Conservation (phyloP, 768 basidiomycete species). For the Termitomyces sp. region DNA sequence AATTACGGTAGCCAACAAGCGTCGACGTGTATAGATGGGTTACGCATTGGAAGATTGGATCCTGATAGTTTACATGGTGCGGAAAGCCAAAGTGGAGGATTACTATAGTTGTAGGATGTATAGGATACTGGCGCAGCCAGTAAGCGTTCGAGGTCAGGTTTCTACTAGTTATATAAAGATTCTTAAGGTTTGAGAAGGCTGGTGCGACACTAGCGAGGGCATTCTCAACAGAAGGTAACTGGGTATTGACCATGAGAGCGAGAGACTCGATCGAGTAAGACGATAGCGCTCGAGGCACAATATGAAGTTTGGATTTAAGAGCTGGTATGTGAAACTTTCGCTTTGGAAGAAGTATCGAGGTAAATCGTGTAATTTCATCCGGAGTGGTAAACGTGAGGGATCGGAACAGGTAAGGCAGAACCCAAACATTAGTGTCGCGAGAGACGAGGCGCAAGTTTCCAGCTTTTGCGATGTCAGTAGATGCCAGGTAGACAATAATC, state of each 20-base stretch:
- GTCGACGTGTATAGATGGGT: conserved; percentile 31
- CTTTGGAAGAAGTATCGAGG: conserved; percentile 26
- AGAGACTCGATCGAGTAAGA: conserved; percentile 27
- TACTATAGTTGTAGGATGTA: conserved; percentile 24
- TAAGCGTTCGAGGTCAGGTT: conserved; percentile 29
- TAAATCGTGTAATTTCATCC: conserved; percentile 24
- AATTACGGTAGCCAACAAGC: conserved; percentile 23
- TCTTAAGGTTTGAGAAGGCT: conserved; percentile 23
- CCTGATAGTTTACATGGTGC: conserved; percentile 26
- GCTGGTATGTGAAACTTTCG: conserved; percentile 21
- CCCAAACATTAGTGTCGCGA: conserved; percentile 27
- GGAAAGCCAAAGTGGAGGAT: conserved; percentile 30
- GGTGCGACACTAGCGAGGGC: conserved; percentile 27
- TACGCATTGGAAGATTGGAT: conserved; percentile 27
- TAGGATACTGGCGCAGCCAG: conserved; percentile 28
- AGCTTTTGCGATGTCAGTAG: conserved; percentile 18
- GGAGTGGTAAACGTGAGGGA: conserved; percentile 22
- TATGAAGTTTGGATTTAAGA: conserved; percentile 21
- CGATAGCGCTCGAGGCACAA: conserved; percentile 24
- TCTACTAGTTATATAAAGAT: conserved; percentile 28
- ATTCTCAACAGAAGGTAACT: conserved; percentile 27
- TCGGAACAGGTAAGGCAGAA: conserved; percentile 28
- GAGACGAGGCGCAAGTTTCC: conserved; percentile 27
- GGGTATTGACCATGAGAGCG: conserved; percentile 25
- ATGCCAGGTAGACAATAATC: conserved; percentile 25